Base-by-base conservation (phyloP, 352 stramenopile genomes). In the Phytophthora fragariaefolia region DNA sequence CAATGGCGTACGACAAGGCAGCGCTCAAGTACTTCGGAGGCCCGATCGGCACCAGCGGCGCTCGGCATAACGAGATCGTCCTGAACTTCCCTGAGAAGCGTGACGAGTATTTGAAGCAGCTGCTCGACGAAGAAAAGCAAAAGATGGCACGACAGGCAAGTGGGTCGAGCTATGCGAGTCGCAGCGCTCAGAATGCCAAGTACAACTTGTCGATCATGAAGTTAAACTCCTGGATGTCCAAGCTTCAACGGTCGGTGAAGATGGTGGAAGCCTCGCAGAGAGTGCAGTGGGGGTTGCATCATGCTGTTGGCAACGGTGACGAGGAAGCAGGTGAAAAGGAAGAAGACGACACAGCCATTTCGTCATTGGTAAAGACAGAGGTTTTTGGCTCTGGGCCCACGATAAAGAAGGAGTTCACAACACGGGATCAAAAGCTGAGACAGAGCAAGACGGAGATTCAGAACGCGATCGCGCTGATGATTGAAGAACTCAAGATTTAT, bases 1-100 rank as follows among this genome's bases (percentile, higher is more conserved):
- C 85, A 7, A 73, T 88, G 36, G 87, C 87, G n/a, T 95, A 95
- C 48, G 87, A 95, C 60, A 91, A 90, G 57, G 87, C 85, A 2
- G 84, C 85, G 9, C 65, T 92, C 22, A 87, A 83, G 58, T 90
- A 89, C 57, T 95, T 92, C 68, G 85, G 82, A 12, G 80, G 83
- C 23, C 60, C 69, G 18, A 63, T 80, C 18, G 75, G 75, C 28
- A 67, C 77, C 3, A 79, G 65, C 55, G 69, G 77, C 18, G 79
- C 75, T 18, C 54, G 55, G 7, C 62, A 82, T 50, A 79, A 90
- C 7, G 66, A 81, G 7, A 77, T 92, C 34, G 74, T 85, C 18
- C 69, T 95, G 18, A 95, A 95, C 70, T 93, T 93, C 22, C 87
- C 87, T 0, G 71, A 92, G 58, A 77, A 82, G 51, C 87, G 85